Percentiles rank a stretch among this genome's conserved stretches.
These are phyloP conservation scores for Chlamydomonas sp. DNA, from an alignment of 139 green algal species.

Conservation along the genomic window DNA sequence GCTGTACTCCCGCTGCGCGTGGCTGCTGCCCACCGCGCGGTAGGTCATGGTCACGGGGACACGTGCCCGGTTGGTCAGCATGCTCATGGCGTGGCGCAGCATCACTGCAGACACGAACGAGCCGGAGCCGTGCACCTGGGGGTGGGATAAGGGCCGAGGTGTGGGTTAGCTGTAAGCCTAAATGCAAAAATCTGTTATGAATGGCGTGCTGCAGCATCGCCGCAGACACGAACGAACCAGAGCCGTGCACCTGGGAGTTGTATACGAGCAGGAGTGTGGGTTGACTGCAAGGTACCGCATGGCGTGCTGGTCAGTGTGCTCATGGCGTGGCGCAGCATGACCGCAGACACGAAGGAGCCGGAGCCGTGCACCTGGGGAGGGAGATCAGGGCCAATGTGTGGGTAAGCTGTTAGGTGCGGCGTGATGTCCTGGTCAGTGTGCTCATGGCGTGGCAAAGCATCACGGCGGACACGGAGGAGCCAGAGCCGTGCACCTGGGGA, in stretches of 20 bases:
- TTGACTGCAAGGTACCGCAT: constrained; percentile 2
- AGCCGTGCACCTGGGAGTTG: constrained; percentile 21
- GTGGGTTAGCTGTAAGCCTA: not conserved
- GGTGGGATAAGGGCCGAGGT: not conserved
- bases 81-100: constrained; percentile 3
- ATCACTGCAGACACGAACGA: not conserved
- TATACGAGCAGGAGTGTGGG: not conserved
- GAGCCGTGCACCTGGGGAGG: constrained; percentile 28
- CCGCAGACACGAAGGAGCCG: constrained; percentile 8
- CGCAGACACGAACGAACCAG: constrained; percentile 15
- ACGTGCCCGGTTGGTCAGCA: not conserved
- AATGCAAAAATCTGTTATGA: too few species aligned
- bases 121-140: constrained; percentile 35
- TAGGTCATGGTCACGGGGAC: constrained; percentile 32
- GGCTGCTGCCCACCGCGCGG: constrained; percentile 5
- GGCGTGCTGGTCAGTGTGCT: not conserved
- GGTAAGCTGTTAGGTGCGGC: not conserved
- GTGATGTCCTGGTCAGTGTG: not conserved
- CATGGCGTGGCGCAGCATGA: constrained; percentile 9
- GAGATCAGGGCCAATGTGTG: not conserved
- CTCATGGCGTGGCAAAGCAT: constrained; percentile 4
- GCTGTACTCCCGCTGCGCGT: constrained; percentile 1
- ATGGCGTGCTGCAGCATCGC: not conserved
- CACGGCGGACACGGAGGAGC: not conserved
- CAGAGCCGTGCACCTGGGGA: constrained; percentile 32